These are phyloP conservation scores for Metrosideros polymorpha DNA, from an alignment of 441 rosid genomes.

Conservation along the genomic window DNA sequence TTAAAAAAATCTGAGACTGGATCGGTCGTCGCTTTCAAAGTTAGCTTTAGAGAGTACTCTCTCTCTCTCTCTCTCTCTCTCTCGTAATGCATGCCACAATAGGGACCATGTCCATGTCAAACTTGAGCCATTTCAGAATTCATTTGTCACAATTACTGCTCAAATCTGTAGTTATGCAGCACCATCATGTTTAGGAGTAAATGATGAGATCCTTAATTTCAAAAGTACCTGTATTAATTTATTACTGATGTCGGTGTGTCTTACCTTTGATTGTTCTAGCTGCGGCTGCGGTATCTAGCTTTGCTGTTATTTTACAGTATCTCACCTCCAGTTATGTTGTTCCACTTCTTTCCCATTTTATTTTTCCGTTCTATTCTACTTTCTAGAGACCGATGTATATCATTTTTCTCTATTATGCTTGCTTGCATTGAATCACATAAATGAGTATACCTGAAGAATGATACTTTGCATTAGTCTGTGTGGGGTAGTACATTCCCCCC, in stretches of 20 bases:
- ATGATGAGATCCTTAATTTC: not conserved
- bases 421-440: not conserved
- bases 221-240: not conserved
- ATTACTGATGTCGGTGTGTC: not conserved
- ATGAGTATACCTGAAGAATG: not conserved
- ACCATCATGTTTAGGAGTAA: not conserved
- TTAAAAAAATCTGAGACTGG: slow-evolving; percentile 72
- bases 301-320: not conserved
- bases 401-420: not conserved
- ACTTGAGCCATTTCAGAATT: not conserved
- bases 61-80: not conserved
- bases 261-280: not conserved
- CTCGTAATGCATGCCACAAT: not conserved
- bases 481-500: not conserved
- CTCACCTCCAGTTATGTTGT: not conserved
- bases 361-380: not conserved
- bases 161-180: not conserved
- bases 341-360: not conserved
- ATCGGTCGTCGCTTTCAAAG: slow-evolving; percentile 84
- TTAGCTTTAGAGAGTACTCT: slow-evolving; percentile 79
- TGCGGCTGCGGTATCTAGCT: not conserved
- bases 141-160: not conserved
- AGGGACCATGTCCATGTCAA: not conserved
- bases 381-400: not conserved
- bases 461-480: not conserved